Percentiles rank a stretch among this genome's conserved stretches.
Evolutionary conservation across 768 basidiomycete genomes (phyloP).

Genomic region (Lentinus brumalis): DNA sequence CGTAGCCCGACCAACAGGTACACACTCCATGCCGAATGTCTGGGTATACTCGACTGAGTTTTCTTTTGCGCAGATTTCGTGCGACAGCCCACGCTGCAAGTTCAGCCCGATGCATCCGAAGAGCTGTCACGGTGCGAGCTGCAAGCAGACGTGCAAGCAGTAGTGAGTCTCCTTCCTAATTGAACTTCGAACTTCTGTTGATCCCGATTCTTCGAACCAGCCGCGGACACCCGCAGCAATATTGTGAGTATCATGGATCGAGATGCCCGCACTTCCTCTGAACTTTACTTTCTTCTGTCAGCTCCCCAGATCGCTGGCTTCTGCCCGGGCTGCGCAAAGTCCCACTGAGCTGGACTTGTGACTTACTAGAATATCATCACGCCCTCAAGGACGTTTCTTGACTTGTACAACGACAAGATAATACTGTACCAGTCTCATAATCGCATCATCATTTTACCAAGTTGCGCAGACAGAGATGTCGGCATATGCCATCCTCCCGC

Average conservation of each 20-base stretch:
- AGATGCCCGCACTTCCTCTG: neutral
- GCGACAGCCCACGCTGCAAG: conserved; percentile 27
- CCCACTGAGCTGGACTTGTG: neutral
- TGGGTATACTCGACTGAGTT: neutral
- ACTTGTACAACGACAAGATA: neutral
- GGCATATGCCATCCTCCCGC: neutral
- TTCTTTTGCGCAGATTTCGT: conserved; percentile 15
- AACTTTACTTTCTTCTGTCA: neutral
- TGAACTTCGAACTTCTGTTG: neutral
- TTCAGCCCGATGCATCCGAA: conserved; percentile 27
- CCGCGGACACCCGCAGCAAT: conserved; percentile 29
- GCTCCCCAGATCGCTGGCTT: conserved; percentile 17
- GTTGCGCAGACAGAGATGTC: too few relatives aligned
- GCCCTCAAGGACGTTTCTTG: neutral
- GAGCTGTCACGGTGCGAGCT: conserved; percentile 22
- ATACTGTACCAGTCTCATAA: neutral
- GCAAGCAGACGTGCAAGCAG: conserved; percentile 30
- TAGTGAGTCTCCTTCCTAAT: conserved; percentile 18
- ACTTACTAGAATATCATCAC: neutral
- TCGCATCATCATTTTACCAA: neutral
- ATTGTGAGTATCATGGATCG: conserved; percentile 18
- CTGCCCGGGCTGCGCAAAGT: conserved; percentile 11
- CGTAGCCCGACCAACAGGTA: conserved; percentile 28
- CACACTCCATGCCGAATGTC: neutral
- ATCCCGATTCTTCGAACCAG: conserved; percentile 3